Evolutionary conservation across 73 alveolate species (phyloP).

Genomic region (Paramecium caudatum): DNA sequence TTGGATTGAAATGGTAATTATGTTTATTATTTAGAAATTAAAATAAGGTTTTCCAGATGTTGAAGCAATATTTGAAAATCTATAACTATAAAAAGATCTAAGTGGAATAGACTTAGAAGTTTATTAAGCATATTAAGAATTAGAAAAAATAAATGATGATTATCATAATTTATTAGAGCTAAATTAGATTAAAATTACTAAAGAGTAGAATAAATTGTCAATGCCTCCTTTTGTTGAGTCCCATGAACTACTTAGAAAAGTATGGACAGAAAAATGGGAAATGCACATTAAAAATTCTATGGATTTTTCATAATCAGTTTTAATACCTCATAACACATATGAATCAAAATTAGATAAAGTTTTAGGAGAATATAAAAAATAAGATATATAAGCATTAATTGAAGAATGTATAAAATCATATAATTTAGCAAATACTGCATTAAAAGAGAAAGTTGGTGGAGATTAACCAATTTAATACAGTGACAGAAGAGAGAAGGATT

Average conservation of each 20-base stretch:
- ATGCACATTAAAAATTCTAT: conserved; percentile 2
- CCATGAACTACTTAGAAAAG: conserved; percentile 66
- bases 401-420: not conserved
- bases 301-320: conserved; percentile 18
- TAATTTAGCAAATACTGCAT: not conserved
- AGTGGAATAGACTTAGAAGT: conserved; percentile 66
- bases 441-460: conserved; percentile 50
- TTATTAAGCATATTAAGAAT: conserved; percentile 67
- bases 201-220: conserved; percentile 66
- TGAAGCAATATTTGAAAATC: conserved; percentile 54
- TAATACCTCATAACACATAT: conserved; percentile 35
- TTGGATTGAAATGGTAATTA: conserved; percentile 68
- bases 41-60: conserved; percentile 69
- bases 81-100: conserved; percentile 31
- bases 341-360: conserved; percentile 68
- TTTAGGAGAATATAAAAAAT: not conserved
- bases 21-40: conserved; percentile 24
- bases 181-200: conserved; percentile 13
- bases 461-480: conserved; percentile 6
- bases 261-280: conserved; percentile 75
- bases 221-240: conserved; percentile 74
- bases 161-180: conserved; percentile 71
- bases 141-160: conserved; percentile 66
- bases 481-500: conserved; percentile 43
- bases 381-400: conserved; percentile 19